These are phyloP conservation scores for Cucurbitaria berberidis DNA, from an alignment of 2,329 filamentous ascomycete species.

Conservation along the genomic window DNA sequence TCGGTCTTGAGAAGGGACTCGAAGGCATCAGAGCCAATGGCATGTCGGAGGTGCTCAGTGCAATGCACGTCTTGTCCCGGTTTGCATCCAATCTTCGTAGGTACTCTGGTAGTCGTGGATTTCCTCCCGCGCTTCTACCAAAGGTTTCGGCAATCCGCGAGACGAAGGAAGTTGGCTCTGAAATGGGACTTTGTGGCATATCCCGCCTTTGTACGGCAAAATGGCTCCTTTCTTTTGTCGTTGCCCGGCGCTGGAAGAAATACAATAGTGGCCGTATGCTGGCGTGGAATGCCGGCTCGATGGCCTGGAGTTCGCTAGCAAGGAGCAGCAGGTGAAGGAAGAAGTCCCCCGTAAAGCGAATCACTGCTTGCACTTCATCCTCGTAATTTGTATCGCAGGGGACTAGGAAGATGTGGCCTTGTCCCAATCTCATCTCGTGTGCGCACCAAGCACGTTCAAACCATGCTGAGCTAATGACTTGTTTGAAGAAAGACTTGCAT, in stretches of 20 bases:
- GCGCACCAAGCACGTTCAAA: constrained; percentile 55
- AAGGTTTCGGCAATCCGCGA: constrained; percentile 47
- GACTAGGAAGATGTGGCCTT: constrained; percentile 51
- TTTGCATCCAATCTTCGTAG: constrained; percentile 51
- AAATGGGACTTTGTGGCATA: constrained; percentile 13
- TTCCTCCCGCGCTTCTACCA: constrained; percentile 51
- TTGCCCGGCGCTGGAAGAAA: constrained; percentile 20
- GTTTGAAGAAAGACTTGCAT: constrained; percentile 41
- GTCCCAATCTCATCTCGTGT: constrained; percentile 52
- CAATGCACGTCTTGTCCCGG: constrained; percentile 53
- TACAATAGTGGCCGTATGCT: constrained; percentile 30
- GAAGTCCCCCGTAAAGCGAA: constrained; percentile 51
- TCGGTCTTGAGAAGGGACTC: constrained; percentile 36
- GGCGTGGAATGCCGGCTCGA: constrained; percentile 15
- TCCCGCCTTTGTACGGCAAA: constrained; percentile 22
- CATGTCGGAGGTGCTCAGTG: constrained; percentile 49
- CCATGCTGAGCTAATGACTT: constrained; percentile 50
- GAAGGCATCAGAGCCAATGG: constrained; percentile 46
- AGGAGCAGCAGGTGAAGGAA: constrained; percentile 51
- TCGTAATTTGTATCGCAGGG: constrained; percentile 39
- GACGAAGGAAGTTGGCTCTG: constrained; percentile 17
- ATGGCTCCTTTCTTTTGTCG: constrained; percentile 5
- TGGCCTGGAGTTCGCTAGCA: constrained; percentile 28
- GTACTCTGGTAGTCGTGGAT: constrained; percentile 49
- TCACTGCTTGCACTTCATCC: constrained; percentile 29